These are phyloP conservation scores for Pythium volutum DNA, from an alignment of 352 stramenopile species.

Conservation along the genomic window DNA sequence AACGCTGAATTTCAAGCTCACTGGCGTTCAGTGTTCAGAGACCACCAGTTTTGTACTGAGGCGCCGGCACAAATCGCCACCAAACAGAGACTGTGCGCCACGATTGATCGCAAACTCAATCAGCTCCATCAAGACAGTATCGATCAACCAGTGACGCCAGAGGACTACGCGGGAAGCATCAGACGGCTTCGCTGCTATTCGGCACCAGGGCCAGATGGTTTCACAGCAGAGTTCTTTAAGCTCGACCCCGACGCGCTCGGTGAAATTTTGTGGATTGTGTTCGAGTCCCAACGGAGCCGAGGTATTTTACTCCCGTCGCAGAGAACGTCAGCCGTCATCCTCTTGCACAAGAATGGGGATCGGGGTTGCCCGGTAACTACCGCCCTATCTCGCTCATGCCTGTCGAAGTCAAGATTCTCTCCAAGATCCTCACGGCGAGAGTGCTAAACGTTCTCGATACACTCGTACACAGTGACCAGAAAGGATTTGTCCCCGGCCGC, in stretches of 20 bases:
- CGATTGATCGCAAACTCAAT: too few species aligned
- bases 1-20: too few species aligned
- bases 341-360: conserved; percentile 25
- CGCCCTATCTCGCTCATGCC: conserved; percentile 27
- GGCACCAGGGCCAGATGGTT: conserved; percentile 20
- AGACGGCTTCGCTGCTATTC: too few species aligned
- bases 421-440: conserved; percentile 13
- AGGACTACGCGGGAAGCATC: too few species aligned
- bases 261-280: conserved; percentile 23
- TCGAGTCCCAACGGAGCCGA: conserved; percentile 18
- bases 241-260: conserved; percentile 21
- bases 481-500: conserved; percentile 18
- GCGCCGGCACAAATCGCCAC: too few species aligned
- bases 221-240: conserved; percentile 27
- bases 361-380: conserved; percentile 20
- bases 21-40: too few species aligned
- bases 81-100: too few species aligned
- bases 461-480: conserved; percentile 23
- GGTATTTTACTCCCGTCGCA: conserved; percentile 21
- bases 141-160: too few species aligned
- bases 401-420: conserved; percentile 27
- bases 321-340: conserved; percentile 17
- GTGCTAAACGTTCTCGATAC: background rate
- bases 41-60: too few species aligned
- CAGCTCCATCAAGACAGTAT: too few species aligned